phyloP scores from a whole-genome alignment of 306 rosid species.

The Parietaria judaica region DNA sequence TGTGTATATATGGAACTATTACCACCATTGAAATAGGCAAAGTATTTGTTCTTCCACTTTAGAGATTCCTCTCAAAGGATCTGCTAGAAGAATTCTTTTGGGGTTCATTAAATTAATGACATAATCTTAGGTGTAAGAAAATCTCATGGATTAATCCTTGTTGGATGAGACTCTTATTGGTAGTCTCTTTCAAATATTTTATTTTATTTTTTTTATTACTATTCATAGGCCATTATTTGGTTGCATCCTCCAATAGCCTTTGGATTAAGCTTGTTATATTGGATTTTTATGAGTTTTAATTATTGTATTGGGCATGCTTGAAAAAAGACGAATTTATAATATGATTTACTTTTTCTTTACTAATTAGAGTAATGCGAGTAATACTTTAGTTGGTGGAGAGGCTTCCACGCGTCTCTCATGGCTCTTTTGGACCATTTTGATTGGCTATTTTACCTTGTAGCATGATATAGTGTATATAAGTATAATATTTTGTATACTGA shows the following conservation, averaged over 20 bases:
- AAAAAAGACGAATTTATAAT: slow-evolving; percentile 18
- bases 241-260: slow-evolving; percentile 27
- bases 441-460: background rate
- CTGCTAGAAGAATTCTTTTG: slow-evolving; percentile 14
- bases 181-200: slow-evolving; percentile 21
- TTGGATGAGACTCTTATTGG: slow-evolving; percentile 23
- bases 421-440: background rate
- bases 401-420: slow-evolving; percentile 34
- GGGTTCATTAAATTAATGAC: too few species aligned
- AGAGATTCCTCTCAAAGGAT: slow-evolving; percentile 21
- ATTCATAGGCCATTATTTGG: slow-evolving; percentile 11
- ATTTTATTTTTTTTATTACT: slow-evolving; percentile 7
- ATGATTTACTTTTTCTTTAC: background rate
- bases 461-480: too few species aligned
- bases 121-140: slow-evolving; percentile 15
- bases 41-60: slow-evolving; percentile 25
- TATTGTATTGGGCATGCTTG: slow-evolving; percentile 15
- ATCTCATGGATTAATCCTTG: slow-evolving; percentile 19
- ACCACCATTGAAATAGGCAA: slow-evolving; percentile 14
- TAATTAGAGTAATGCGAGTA: slow-evolving; percentile 1
- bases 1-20: slow-evolving; percentile 10
- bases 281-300: slow-evolving; percentile 24
- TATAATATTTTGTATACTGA: background rate
- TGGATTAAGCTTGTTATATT: slow-evolving; percentile 11
- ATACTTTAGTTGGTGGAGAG: slow-evolving; percentile 19